Base-by-base conservation (phyloP, 2,329 filamentous ascomycete species). In the Trichoderma aggressivum region DNA sequence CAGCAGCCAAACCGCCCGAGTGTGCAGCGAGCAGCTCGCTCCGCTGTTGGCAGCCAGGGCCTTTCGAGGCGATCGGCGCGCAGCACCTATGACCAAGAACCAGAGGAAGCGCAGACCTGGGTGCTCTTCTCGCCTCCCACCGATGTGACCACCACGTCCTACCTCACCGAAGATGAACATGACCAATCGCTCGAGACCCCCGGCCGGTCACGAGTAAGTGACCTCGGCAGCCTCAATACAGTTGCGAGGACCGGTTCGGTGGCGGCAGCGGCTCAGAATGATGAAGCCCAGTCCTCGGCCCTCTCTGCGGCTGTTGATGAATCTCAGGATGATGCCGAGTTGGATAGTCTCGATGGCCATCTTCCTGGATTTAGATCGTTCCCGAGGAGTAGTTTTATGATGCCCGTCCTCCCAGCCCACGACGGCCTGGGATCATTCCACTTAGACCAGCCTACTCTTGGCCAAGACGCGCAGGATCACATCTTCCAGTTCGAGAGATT, bases 331-430 rank as follows among this genome's bases (percentile, higher is more conserved):
- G 91, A 93, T 73, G 89, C 87, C 30, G 95, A 98, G 79, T 85
- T 98, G 58, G 96, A 99, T 80, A 97, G 94, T 78, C 86, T 98
- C 53, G 95, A 98, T 79, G 94, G 95, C 78, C 94, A 97, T 68
- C 85, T 98, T 1, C 92, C 94, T 74, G 94, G 94, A 56, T 98
- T 98, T 78, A 89, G 94, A 65, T 90, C 93, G 58, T 85, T 84
- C 7, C 84, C 86, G 5, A 72, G 74, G 8, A 76, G 74, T 4
- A 74, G 73, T 14, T 89, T 88, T 74, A 84, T 88, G 24, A 85
- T 86, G 21, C 90, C 92, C 0, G 89, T 97, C 2, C 86, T 99
- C n/a, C 96, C 96, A 0, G 89, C 90, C 1, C 96, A 99, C 78
- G 94, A 99, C 84, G 96, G 96, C 2, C 82, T 98, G 59, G 96